Percentiles rank a stretch among this genome's conserved stretches.
These are phyloP conservation scores for Cordyceps pruinosa DNA, from an alignment of 2,329 filamentous ascomycete genomes.

Conservation along the genomic window DNA sequence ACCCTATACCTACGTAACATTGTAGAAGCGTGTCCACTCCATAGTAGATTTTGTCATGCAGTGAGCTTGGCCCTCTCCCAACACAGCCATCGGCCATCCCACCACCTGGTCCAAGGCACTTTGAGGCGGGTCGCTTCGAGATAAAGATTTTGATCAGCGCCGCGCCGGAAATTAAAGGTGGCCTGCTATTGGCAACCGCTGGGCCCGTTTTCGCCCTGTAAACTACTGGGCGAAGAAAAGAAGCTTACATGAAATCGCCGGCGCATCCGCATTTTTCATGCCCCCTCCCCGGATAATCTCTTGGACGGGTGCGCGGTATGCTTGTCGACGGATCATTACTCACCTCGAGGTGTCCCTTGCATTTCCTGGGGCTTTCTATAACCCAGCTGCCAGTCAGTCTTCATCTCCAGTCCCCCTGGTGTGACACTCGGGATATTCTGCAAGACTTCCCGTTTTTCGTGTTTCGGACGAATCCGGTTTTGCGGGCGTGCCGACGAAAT, in stretches of 20 bases:
- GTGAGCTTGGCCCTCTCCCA: neutral
- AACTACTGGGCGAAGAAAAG: neutral
- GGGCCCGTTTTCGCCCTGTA: neutral
- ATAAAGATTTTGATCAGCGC: neutral
- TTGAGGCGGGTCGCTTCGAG: neutral
- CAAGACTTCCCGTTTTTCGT: neutral
- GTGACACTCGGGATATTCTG: neutral
- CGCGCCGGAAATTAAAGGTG: neutral
- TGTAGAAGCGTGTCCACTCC: neutral
- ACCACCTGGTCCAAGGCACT: neutral
- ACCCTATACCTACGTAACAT: neutral
- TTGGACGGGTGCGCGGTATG: too few species aligned
- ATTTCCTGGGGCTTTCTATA: too few species aligned
- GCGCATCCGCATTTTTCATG: neutral
- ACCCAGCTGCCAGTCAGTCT: too few species aligned
- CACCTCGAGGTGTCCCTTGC: too few species aligned
- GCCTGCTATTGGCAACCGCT: neutral
- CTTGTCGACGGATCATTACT: too few species aligned
- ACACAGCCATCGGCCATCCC: neutral
- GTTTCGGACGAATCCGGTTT: neutral
- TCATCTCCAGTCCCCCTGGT: too few species aligned
- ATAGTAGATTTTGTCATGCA: neutral
- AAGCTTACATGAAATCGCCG: slow-evolving; percentile 1
- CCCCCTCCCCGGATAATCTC: neutral
- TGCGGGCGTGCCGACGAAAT: neutral